Evolutionary conservation across 495 filamentous ascomycete genomes (phyloP).

Genomic region (Daldinia childiae): DNA sequence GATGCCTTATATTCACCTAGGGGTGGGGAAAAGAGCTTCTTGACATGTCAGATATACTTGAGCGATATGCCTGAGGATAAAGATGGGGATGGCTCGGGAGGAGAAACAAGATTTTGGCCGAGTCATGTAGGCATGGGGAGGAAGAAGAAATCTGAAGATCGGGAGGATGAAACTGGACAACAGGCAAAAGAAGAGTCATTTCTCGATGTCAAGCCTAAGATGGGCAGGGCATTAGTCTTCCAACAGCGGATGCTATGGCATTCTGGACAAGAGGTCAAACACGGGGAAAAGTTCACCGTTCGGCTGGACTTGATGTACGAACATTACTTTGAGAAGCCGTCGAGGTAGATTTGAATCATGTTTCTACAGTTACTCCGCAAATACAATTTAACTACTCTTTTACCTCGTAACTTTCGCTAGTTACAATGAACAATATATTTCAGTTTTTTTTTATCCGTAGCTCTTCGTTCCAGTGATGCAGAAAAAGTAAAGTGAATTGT

Average conservation of each 20-base stretch:
- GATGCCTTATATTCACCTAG: constrained; percentile 74
- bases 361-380: too few relatives aligned
- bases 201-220: constrained; percentile 76
- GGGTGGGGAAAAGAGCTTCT: constrained; percentile 54
- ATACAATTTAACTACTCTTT: too few relatives aligned
- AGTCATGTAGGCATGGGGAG: constrained; percentile 36
- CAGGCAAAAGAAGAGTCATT: constrained; percentile 70
- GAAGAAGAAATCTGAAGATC: constrained; percentile 41
- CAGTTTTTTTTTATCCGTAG: too few relatives aligned
- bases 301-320: constrained; percentile 82
- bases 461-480: too few relatives aligned
- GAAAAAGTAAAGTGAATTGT: too few relatives aligned
- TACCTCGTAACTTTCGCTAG: too few relatives aligned
- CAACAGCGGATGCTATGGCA: constrained; percentile 76
- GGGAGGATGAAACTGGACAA: constrained; percentile 31
- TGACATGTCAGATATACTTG: constrained; percentile 79
- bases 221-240: constrained; percentile 78
- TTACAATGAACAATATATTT: too few relatives aligned
- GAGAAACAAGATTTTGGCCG: constrained; percentile 63
- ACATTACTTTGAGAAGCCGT: constrained; percentile 41
- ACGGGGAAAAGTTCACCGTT: constrained; percentile 80
- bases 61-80: constrained; percentile 54
- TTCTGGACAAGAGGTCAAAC: constrained; percentile 75
- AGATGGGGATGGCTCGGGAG: constrained; percentile 55
- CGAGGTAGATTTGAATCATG: background rate